These are phyloP conservation scores for Solanum appendiculatum DNA, from an alignment of 257 asterid species.

Conservation along the genomic window DNA sequence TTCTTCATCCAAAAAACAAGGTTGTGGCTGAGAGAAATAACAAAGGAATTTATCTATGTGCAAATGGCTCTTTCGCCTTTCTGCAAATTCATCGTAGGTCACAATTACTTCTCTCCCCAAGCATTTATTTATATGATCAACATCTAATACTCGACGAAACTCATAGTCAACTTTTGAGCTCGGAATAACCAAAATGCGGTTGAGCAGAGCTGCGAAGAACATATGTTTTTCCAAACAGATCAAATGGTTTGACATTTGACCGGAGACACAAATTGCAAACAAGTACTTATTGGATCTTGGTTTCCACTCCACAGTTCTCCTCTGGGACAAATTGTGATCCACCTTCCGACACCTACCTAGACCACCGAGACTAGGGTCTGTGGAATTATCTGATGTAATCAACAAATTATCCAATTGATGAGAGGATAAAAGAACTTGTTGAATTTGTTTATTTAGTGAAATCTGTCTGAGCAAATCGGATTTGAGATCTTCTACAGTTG, in stretches of 20 bases:
- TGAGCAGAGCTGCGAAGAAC: constrained; percentile 86
- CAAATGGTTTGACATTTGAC: constrained; percentile 98
- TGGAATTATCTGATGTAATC: constrained; percentile 27
- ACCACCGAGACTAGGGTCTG: constrained; percentile 39
- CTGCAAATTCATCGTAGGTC: constrained; percentile 77
- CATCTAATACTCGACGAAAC: constrained; percentile 67
- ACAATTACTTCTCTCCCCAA: constrained; percentile 73
- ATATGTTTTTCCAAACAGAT: constrained; percentile 94
- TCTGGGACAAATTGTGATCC: constrained; percentile 49
- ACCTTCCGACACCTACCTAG: constrained; percentile 54
- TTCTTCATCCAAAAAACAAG: constrained; percentile 84
- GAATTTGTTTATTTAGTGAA: constrained; percentile 68
- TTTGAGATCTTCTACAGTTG: constrained; percentile 32
- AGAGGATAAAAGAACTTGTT: constrained; percentile 58
- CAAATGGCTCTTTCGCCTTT: constrained; percentile 46
- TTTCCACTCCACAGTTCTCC: constrained; percentile 79
- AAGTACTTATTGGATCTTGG: constrained; percentile 70
- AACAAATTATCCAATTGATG: constrained; percentile 34
- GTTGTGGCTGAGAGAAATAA: constrained; percentile 79
- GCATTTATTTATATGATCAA: constrained; percentile 79
- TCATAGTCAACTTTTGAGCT: constrained; percentile 83
- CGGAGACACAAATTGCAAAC: constrained; percentile 82
- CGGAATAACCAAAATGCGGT: constrained; percentile 79
- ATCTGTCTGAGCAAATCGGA: constrained; percentile 51
- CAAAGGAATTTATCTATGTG: constrained; percentile 71